phyloP scores from a whole-genome alignment of 2,329 filamentous ascomycete species.

The Fusarium sp. region DNA sequence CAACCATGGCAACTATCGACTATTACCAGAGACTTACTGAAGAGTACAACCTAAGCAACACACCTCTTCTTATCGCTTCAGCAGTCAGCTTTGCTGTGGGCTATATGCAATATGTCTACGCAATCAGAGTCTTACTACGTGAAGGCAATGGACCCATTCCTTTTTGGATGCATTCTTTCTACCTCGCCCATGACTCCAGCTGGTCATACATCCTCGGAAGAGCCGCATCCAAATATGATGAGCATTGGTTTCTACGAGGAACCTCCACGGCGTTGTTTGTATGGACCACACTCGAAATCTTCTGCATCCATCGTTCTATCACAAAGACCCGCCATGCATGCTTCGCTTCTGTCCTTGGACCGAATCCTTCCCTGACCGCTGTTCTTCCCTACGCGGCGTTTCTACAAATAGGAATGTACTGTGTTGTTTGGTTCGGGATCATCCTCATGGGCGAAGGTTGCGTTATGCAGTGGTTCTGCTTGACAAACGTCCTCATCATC shows the following conservation, averaged over 20 bases:
- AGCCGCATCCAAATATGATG: not conserved
- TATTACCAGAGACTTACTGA: not conserved
- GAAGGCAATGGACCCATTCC: slow-evolving; percentile 19
- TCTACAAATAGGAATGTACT: slow-evolving; percentile 7
- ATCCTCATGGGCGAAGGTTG: slow-evolving; percentile 9
- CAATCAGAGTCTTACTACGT: not conserved
- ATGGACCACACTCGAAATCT: not conserved
- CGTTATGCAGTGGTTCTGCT: slow-evolving; percentile 3
- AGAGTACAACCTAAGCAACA: not conserved
- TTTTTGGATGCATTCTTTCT: slow-evolving; percentile 12
- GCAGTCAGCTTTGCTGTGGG: not conserved
- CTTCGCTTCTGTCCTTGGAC: not conserved
- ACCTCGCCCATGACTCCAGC: slow-evolving; percentile 5
- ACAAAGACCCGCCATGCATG: not conserved
- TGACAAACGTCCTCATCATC: slow-evolving; percentile 15
- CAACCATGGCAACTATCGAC: not conserved
- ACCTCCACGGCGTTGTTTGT: not conserved
- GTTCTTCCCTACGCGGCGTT: not conserved
- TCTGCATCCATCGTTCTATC: not conserved
- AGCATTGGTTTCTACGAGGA: slow-evolving; percentile 1
- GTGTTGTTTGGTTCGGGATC: not conserved
- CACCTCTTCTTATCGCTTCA: not conserved
- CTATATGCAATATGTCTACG: slow-evolving; percentile 13
- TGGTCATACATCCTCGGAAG: not conserved
- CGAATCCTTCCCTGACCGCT: not conserved